Percentiles rank a stretch among this genome's conserved stretches.
phyloP scores from a whole-genome alignment of 768 basidiomycete genomes.

The Mycena vulgaris region DNA sequence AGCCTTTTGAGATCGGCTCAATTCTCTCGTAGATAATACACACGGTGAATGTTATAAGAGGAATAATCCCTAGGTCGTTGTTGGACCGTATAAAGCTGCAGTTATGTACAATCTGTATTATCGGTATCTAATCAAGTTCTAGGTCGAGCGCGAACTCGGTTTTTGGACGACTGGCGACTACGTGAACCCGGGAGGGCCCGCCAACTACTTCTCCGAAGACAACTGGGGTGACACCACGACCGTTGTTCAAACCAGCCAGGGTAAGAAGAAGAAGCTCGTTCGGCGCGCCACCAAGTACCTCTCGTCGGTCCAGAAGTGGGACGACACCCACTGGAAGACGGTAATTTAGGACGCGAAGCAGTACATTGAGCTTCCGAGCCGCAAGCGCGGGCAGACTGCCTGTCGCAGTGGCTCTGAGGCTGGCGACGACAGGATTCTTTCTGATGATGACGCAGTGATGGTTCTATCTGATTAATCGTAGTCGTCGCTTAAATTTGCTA shows the following conservation, averaged over 20 bases:
- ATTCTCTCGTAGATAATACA: no score
- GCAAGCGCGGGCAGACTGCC: background rate
- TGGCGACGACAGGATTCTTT: background rate
- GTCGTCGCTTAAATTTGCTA: background rate
- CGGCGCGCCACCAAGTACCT: slow-evolving; percentile 20
- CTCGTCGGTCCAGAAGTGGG: background rate
- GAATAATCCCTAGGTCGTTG: no score
- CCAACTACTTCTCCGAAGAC: slow-evolving; percentile 10
- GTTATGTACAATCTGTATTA: no score
- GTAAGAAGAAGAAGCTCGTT: background rate
- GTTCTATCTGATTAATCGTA: slow-evolving; percentile 2
- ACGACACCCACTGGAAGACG: background rate
- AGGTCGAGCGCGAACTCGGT: slow-evolving; percentile 6
- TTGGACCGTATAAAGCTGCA: no score
- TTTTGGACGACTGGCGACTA: slow-evolving; percentile 15
- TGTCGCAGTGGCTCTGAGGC: background rate
- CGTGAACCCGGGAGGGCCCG: background rate
- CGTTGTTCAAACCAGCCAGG: background rate
- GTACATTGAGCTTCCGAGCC: background rate
- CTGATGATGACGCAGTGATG: background rate
- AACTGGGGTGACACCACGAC: slow-evolving; percentile 7
- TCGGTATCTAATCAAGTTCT: no score
- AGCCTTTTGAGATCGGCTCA: no score
- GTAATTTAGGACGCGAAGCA: background rate
- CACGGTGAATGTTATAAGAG: no score